Evolutionary conservation across 2,329 filamentous ascomycete species (phyloP), one percentile per base, ranked within the genome.

Genomic region (Penicillium sp.): DNA sequence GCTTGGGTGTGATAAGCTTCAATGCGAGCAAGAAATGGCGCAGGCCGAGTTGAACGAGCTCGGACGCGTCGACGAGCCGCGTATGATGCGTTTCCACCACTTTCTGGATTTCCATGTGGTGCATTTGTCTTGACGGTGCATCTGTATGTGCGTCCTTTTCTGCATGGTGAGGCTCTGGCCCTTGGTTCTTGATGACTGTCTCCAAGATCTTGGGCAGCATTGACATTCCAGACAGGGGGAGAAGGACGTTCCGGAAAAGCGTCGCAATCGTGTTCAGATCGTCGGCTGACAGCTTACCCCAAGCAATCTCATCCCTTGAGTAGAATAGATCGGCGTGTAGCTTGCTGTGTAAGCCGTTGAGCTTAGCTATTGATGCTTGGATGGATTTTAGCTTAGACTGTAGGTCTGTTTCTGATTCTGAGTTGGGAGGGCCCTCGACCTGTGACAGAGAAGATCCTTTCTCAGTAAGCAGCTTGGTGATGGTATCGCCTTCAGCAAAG

Each of bases 251-350:
- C n/a, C 79, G 72, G n/a, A 86, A 58, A 1, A 76, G 62, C 30
- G 67, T 69, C 42, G 74, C 76, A 3, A 84, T 70, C 15, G 73
- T 63, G 40, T 76, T 71, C 6, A 86, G 59, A 45, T 86, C 81
- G 27, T 79, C 73, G 0, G 80, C 74, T n/a, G 74, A 72, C 4
- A 87, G 61, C 47, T 81, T 84, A 2, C 82, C 83, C 64, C 75
- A 79, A 0, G 80, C 82, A n/a, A 82, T 64, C 48, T 88, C 83
- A 35, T 82, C 71, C 60, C 85, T 85, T 0, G 81, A 83, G 55
- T 85, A 86, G 2, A 74, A 69, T 14, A 86, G 59, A 48, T 87
- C 82, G 0, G 72, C 71, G 39, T 78, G 69, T 9, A 85, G 61
- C 55, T 84, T 85, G 2, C 77, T 79, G 32, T 79, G 72, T 1